These are phyloP conservation scores for Ceratobasidium sp. DNA, from an alignment of 1,284 basidiomycete genomes.

Conservation along the genomic window DNA sequence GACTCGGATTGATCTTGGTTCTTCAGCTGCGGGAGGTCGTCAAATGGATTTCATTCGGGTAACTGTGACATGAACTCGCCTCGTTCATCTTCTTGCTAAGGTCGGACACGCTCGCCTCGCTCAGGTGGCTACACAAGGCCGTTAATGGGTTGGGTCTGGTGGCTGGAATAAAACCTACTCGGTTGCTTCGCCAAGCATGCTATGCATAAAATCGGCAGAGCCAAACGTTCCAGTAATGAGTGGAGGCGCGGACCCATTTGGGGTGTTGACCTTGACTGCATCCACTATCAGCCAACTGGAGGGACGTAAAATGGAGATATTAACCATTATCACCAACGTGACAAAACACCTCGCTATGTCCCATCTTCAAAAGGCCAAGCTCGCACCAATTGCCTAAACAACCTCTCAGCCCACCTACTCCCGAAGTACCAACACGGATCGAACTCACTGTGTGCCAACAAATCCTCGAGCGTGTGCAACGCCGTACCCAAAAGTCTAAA, in stretches of 20 bases:
- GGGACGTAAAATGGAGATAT: background rate
- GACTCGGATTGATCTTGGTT: conserved; percentile 54
- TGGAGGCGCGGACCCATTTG: conserved; percentile 76
- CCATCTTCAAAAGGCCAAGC: conserved; percentile 75
- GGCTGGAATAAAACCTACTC: conserved; percentile 57
- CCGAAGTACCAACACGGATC: background rate
- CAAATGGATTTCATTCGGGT: background rate
- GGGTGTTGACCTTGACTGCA: conserved; percentile 70
- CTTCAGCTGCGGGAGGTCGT: conserved; percentile 53
- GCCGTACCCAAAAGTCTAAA: conserved; percentile 73
- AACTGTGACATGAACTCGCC: conserved; percentile 51
- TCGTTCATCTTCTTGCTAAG: conserved; percentile 74
- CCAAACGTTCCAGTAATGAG: conserved; percentile 89
- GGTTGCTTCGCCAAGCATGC: conserved; percentile 68
- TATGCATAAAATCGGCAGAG: conserved; percentile 80
- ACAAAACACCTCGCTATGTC: conserved; percentile 79
- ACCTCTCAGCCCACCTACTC: background rate
- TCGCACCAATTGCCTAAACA: conserved; percentile 71
- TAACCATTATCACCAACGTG: conserved; percentile 81
- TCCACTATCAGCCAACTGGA: background rate
- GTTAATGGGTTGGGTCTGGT: background rate
- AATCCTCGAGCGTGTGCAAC: conserved; percentile 78
- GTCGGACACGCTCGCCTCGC: conserved; percentile 82
- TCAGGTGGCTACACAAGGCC: conserved; percentile 60
- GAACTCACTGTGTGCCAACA: conserved; percentile 74